Percentiles rank a stretch among this genome's conserved stretches.
Conservation (phyloP, 805 yeast species). For the Kuraishia cidri region DNA sequence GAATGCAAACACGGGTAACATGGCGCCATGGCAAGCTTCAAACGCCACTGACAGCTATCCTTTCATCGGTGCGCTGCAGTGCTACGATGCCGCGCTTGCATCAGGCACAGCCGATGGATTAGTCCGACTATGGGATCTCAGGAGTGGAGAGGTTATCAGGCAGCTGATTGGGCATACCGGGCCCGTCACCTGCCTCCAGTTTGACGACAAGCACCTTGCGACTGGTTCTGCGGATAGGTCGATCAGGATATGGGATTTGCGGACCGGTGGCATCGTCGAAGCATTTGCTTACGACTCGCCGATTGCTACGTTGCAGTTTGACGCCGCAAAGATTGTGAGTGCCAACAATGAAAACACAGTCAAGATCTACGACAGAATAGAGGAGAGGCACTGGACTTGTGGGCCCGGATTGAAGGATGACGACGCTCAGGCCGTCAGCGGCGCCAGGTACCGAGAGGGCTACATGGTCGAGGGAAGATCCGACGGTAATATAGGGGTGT, state of each 20-base stretch:
- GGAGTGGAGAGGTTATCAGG: slow-evolving; percentile 59
- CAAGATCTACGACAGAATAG: slow-evolving; percentile 49
- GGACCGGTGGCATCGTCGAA: slow-evolving; percentile 55
- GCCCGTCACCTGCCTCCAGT: slow-evolving; percentile 58
- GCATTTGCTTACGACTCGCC: slow-evolving; percentile 54
- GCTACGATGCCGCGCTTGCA: slow-evolving; percentile 69
- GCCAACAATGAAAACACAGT: slow-evolving; percentile 40
- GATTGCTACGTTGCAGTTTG: slow-evolving; percentile 50
- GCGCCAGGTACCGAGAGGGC: slow-evolving; percentile 48
- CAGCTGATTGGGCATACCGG: slow-evolving; percentile 61
- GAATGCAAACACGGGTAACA: neutral
- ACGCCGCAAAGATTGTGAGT: slow-evolving; percentile 42
- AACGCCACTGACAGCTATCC: slow-evolving; percentile 15
- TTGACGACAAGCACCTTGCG: slow-evolving; percentile 54
- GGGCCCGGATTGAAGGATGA: slow-evolving; percentile 30
- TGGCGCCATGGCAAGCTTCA: too few species aligned
- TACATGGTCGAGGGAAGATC: slow-evolving; percentile 58
- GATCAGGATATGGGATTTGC: slow-evolving; percentile 63
- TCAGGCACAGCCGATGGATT: slow-evolving; percentile 73
- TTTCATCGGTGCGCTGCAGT: slow-evolving; percentile 59
- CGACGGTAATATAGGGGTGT: slow-evolving; percentile 52
- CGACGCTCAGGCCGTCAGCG: slow-evolving; percentile 19
- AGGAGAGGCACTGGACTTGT: slow-evolving; percentile 42
- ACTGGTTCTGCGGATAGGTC: slow-evolving; percentile 60
- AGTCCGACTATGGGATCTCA: slow-evolving; percentile 68